Evolutionary conservation across 2,329 filamentous ascomycete species (phyloP), one percentile per base, ranked within the genome.

Genomic region (Penicillium sp.): DNA sequence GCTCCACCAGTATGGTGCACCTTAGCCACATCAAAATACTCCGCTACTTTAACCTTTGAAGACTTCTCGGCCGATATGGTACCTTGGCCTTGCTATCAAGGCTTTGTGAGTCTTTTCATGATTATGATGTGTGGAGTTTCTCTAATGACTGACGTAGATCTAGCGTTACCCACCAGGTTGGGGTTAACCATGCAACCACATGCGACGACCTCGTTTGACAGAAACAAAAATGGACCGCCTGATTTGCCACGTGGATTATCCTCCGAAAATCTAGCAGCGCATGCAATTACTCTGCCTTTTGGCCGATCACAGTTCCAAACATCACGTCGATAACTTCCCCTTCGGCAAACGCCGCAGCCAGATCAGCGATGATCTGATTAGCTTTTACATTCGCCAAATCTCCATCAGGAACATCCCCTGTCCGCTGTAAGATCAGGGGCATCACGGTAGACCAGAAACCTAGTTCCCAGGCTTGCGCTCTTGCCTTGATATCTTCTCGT

Each of bases 1-100:
- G 57, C 49, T 59, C 57, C 57, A 52, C 57, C 13, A 4, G 7
- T 11, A 59, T 59, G 49, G 57, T 52, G 35, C 30, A 58, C 23
- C 21, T 31, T 30, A 7, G 11, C 13, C 29, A 19, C 49, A 26
- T 7, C 48, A 51, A 41, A 41, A 41, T 41, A 9, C 15, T 41
- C 5, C 35, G 11, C 15, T 7, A 26, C 17, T 29, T 7, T n/a
- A 35, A 26, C 26, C 5, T 29, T 29, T 3, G 15, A 35, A 17
- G 13, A 3, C 3, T 7, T 51, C 49, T 51, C 49, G 49, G 49
- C 49, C 49, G 49, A 41, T 41, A 41, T 41, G 11, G 11, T 15
- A 41, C 13, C 35, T 41, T 41, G 35, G 35, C 35, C 35, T 41
- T 41, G 35, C 17, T 41, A 41, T 41, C 35, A 15, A 13, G 5